Percentiles rank a stretch among this genome's conserved stretches.
Evolutionary conservation across 352 stramenopile species (phyloP).

Genomic region (Globisporangium lucens): DNA sequence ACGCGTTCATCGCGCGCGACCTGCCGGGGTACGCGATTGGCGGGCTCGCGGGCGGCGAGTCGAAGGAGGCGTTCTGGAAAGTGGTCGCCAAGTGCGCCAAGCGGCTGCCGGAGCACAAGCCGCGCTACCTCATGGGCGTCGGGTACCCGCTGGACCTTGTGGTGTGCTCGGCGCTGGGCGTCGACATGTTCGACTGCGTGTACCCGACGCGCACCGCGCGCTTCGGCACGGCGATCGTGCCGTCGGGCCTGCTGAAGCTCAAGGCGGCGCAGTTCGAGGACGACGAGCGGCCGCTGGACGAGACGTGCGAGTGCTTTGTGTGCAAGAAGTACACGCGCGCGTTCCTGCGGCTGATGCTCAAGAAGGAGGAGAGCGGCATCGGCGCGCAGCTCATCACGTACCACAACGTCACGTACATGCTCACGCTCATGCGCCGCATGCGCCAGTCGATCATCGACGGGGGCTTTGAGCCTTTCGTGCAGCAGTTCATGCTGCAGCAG

Average conservation of each 20-base stretch:
- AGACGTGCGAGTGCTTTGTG: constrained; percentile 64
- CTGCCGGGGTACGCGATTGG: constrained; percentile 94
- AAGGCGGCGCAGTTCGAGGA: constrained; percentile 51
- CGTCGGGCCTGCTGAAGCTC: constrained; percentile 68
- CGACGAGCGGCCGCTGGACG: constrained; percentile 64
- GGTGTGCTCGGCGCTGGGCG: constrained; percentile 94
- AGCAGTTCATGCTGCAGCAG: constrained; percentile 73
- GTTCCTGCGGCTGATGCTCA: constrained; percentile 68
- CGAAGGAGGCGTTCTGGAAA: constrained; percentile 94
- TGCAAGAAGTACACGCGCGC: constrained; percentile 74
- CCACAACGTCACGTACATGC: constrained; percentile 87
- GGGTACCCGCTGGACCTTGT: constrained; percentile 97
- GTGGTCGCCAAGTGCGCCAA: constrained; percentile 84
- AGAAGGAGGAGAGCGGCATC: constrained; percentile 66
- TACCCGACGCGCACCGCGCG: constrained; percentile 95
- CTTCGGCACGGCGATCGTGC: constrained; percentile 93
- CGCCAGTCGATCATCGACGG: constrained; percentile 74
- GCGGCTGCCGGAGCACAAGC: constrained; percentile 91
- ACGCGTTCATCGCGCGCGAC: constrained; percentile 85
- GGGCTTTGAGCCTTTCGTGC: constrained; percentile 68
- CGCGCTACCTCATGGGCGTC: constrained; percentile 98
- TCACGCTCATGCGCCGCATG: constrained; percentile 69
- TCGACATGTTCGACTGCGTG: constrained; percentile 98
- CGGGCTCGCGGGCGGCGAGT: constrained; percentile 91
- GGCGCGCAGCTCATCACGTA: constrained; percentile 70